Percentiles rank a stretch among this genome's conserved stretches.
Evolutionary conservation across 768 basidiomycete genomes (phyloP).

Genomic region (Calocera viscosa): DNA sequence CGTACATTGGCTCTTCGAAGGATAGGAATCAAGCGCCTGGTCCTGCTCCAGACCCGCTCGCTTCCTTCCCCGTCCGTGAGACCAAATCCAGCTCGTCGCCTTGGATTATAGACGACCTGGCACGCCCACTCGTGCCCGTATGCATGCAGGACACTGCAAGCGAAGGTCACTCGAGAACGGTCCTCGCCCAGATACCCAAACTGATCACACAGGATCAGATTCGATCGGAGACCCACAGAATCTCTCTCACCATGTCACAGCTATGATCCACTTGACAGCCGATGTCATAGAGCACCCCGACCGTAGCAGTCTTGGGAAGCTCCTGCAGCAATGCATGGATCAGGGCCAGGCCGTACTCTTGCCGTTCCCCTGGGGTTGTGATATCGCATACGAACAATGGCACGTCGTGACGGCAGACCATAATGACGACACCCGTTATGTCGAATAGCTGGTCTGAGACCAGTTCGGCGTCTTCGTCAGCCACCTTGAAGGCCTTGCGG

Average conservation of each 20-base stretch:
- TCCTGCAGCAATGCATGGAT: neutral
- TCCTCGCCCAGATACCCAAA: neutral
- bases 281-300: conserved; percentile 29
- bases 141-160: conserved; percentile 5
- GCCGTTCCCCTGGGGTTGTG: conserved; percentile 10
- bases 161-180: neutral
- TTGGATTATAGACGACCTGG: conserved; percentile 9
- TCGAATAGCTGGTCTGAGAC: conserved; percentile 2
- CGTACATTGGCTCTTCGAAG: conserved; percentile 11
- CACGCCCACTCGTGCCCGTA: conserved; percentile 13
- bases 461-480: conserved; percentile 8
- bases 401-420: conserved; percentile 12
- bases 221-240: too few relatives aligned
- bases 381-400: conserved; percentile 11
- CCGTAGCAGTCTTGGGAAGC: conserved; percentile 21
- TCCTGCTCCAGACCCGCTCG: conserved; percentile 13
- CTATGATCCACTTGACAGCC: conserved; percentile 28
- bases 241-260: conserved; percentile 12
- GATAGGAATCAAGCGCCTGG: neutral
- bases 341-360: conserved; percentile 11
- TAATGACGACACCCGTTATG: conserved; percentile 10
- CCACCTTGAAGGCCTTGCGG: conserved; percentile 10
- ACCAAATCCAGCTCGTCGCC: neutral
- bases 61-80: conserved; percentile 13
- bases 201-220: too few relatives aligned